These are phyloP conservation scores for Phenoliferia sp. DNA, from an alignment of 1,284 basidiomycete species.

Conservation along the genomic window DNA sequence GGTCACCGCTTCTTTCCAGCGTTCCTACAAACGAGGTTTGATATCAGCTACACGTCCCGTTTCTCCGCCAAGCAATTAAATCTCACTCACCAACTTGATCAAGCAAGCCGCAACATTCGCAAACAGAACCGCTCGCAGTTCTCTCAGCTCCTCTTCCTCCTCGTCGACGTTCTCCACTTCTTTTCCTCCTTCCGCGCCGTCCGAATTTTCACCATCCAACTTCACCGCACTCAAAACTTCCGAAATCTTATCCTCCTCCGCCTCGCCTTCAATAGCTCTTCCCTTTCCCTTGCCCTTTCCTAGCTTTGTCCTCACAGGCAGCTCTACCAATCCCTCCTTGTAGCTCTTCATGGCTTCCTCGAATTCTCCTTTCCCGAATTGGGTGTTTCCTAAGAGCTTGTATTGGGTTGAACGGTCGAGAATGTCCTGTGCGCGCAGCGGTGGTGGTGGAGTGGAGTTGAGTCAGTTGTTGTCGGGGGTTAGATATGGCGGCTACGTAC, in stretches of 20 bases:
- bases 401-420: constrained; percentile 7
- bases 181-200: constrained; percentile 4
- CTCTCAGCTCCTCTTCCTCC: constrained; percentile 17
- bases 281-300: constrained; percentile 12
- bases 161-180: neutral
- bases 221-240: neutral
- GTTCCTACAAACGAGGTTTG: constrained; percentile 50
- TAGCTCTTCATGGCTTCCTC: constrained; percentile 26
- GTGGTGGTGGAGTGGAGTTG: too few relatives aligned
- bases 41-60: too few relatives aligned
- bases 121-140: constrained; percentile 18
- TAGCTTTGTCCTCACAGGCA: constrained; percentile 13
- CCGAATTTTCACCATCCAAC: neutral
- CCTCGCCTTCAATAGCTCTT: constrained; percentile 6
- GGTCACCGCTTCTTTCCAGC: constrained; percentile 66
- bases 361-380: constrained; percentile 23
- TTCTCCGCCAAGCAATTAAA: too few relatives aligned
- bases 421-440: constrained; percentile 20
- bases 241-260: neutral
- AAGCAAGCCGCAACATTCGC: constrained; percentile 30
- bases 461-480: too few relatives aligned
- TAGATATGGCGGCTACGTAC: too few relatives aligned
- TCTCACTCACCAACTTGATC: constrained; percentile 29
- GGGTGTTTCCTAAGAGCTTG: constrained; percentile 20
- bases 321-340: constrained; percentile 20